Percentiles rank a stretch among this genome's conserved stretches.
Evolutionary conservation across 2,329 filamentous ascomycete genomes (phyloP).

Genomic region (Aspergillus japonicus): DNA sequence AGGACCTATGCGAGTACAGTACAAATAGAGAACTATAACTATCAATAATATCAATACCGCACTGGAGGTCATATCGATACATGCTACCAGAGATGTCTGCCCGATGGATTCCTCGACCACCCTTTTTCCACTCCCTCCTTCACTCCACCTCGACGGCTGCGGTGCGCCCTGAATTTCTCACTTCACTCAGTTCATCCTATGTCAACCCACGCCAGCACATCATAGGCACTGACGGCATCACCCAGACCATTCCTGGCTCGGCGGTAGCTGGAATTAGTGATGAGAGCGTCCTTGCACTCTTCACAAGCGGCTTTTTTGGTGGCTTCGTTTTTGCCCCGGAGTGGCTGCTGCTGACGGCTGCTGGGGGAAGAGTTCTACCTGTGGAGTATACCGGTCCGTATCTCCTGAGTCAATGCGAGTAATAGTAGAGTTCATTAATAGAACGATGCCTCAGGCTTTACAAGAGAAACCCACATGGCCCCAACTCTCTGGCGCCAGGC

Average conservation of each 20-base stretch:
- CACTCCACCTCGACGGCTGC: constrained; percentile 9
- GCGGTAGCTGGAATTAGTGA: constrained; percentile 14
- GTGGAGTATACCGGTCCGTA: background rate
- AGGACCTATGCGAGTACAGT: background rate
- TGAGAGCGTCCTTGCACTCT: constrained; percentile 15
- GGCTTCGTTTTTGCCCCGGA: constrained; percentile 17
- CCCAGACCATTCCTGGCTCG: constrained; percentile 12
- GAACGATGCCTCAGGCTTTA: background rate
- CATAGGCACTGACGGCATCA: constrained; percentile 12
- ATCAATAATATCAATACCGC: too few species aligned
- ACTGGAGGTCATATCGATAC: too few species aligned
- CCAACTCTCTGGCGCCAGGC: constrained; percentile 5
- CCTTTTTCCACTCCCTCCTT: constrained; percentile 13
- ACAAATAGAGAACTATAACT: too few species aligned
- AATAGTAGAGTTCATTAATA: background rate
- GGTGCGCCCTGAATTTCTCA: constrained; percentile 12
- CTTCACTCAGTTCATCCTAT: constrained; percentile 10
- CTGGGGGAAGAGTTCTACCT: constrained; percentile 6
- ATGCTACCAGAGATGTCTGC: background rate
- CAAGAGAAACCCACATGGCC: background rate
- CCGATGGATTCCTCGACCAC: background rate
- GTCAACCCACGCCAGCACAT: constrained; percentile 20
- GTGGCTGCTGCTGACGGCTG: constrained; percentile 5
- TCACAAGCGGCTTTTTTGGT: constrained; percentile 19
- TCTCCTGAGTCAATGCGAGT: background rate